Conservation (phyloP, 2,329 filamentous ascomycete genomes). For the Arthroderma sp. region DNA sequence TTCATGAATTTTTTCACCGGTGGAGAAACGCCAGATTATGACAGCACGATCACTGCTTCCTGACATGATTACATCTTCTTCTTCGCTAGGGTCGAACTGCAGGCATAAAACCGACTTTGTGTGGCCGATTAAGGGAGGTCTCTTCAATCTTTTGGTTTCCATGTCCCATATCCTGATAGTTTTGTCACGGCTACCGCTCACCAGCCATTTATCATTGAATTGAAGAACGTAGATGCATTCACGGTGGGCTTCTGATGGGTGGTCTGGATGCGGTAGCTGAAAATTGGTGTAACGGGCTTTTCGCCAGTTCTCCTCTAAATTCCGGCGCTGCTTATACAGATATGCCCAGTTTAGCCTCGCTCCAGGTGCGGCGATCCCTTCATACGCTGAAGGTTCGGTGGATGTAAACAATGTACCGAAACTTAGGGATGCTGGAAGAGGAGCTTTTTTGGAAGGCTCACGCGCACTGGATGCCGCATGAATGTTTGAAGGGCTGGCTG, state of each 20-base stretch:
- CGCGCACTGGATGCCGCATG: no score
- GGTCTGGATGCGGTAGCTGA: conserved; percentile 71
- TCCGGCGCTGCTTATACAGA: conserved; percentile 74
- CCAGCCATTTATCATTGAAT: conserved; percentile 70
- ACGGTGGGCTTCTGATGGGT: conserved; percentile 68
- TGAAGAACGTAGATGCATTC: conserved; percentile 96
- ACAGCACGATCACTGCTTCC: conserved; percentile 87
- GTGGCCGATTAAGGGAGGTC: conserved; percentile 64
- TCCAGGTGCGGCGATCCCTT: neutral
- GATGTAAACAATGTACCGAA: neutral
- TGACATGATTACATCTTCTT: conserved; percentile 86
- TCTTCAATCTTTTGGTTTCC: conserved; percentile 61
- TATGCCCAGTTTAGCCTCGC: conserved; percentile 77
- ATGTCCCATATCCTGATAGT: conserved; percentile 86
- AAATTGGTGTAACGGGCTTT: conserved; percentile 72
- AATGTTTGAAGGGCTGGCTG: no score
- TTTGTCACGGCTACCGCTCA: conserved; percentile 83
- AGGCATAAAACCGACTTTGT: conserved; percentile 79
- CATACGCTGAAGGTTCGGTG: neutral
- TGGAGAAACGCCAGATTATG: conserved; percentile 88
- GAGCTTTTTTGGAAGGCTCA: conserved; percentile 1
- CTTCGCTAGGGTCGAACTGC: conserved; percentile 79
- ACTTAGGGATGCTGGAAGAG: conserved; percentile 1
- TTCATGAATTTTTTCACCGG: conserved; percentile 65
- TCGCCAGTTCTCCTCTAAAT: conserved; percentile 85